Base-by-base conservation (phyloP, 2,329 filamentous ascomycete genomes). In the Pseudohalonectria lignicola region DNA sequence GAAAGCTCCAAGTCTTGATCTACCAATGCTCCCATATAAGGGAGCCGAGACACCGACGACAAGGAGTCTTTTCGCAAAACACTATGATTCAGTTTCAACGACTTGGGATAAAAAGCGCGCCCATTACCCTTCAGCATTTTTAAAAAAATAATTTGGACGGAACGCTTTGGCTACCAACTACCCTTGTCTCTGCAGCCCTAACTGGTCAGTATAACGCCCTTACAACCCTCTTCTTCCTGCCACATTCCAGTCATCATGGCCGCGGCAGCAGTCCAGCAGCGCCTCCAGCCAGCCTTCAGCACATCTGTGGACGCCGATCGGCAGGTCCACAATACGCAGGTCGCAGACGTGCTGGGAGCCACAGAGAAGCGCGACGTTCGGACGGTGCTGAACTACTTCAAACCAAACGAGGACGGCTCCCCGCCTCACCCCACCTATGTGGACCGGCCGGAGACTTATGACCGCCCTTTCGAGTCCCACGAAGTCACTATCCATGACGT, bases 391-490 rank as follows among this genome's bases (percentile, higher is more conserved):
- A 54, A 54, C 41, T 55, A 52, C 43, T 52, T 51, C 42, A 45
- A 46, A 13, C 47, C 49, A 2, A 42, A 45, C 8, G 50, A 41
- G 1, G 51, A 55, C 21, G 53, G 53, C 5, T 47, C 48, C 5
- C 36, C 43, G 13, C 52, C 52, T 5, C 35, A 36, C 4, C 45
- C 49, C 2, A 43, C 41, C 15, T 49, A 50, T 17, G 37, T 49
- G 49, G 45, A 55, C 62, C 8, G 80, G 77, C 36, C 36, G 41
- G 52, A 69, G 19, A 76, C 77, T 0, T 70, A 76, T 45, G 93
- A 93, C 67, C 83, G 74, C 57, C 57, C 57, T 38, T 60, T 67
- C 42, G 48, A 57, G 30, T 32, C 55, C 8, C 66, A 75, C 17
- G 53, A 66, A 3, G 73, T 86, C 21, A 52, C 54, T 4, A 60